Evolutionary conservation across 768 basidiomycete genomes (phyloP).

Genomic region (Termitomyces sp.): DNA sequence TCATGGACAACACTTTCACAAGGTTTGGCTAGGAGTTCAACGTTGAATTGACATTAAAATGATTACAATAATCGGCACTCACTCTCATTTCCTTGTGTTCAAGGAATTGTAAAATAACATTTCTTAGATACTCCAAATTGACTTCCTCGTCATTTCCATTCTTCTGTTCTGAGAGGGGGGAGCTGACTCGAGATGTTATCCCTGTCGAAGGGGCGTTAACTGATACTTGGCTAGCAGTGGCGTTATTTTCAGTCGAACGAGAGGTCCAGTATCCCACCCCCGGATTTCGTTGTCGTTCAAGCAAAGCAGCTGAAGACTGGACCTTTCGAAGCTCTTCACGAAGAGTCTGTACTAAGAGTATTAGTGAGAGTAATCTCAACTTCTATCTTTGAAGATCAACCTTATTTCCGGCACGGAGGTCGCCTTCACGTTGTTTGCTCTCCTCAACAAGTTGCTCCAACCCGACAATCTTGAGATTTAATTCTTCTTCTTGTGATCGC

Average conservation of each 20-base stretch:
- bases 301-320: constrained; percentile 84
- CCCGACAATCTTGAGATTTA: constrained; percentile 39
- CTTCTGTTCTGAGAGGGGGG: constrained; percentile 29
- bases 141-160: constrained; percentile 79
- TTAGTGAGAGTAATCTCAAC: not conserved
- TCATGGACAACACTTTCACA: constrained; percentile 86
- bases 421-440: constrained; percentile 58
- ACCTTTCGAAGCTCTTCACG: constrained; percentile 95
- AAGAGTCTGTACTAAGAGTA: constrained; percentile 50
- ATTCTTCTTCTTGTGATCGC: constrained; percentile 39
- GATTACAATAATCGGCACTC: constrained; percentile 24
- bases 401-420: constrained; percentile 75
- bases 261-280: constrained; percentile 91
- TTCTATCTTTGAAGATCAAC: constrained; percentile 28
- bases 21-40: constrained; percentile 30
- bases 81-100: constrained; percentile 99
- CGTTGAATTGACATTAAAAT: not conserved
- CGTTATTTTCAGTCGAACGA: constrained; percentile 32
- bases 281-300: constrained; percentile 89
- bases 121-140: constrained; percentile 92
- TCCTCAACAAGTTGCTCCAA: constrained; percentile 75
- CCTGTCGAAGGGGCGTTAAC: constrained; percentile 26
- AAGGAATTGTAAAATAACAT: constrained; percentile 94
- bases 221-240: constrained; percentile 37
- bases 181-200: constrained; percentile 21